Conservation (phyloP, 192 early-diverging fungal genomes). For the Coemansia sp. region DNA sequence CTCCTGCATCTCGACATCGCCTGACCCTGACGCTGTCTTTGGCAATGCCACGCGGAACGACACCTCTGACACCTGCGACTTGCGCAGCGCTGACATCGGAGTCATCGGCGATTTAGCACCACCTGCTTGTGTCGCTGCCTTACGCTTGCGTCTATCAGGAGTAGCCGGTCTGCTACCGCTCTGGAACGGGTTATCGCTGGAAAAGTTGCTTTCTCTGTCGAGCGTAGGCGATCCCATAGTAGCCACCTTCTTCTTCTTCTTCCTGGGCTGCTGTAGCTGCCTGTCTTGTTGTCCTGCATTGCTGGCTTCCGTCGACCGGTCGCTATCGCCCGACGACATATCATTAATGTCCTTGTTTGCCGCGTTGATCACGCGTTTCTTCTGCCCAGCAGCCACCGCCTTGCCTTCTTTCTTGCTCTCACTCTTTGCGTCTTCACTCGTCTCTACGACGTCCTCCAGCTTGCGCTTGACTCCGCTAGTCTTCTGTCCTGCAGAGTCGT, state of each 20-base stretch:
- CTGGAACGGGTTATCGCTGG: slow-evolving; percentile 55
- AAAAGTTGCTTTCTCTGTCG: slow-evolving; percentile 20
- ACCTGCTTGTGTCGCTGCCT: neutral
- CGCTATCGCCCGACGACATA: neutral
- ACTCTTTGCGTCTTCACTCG: neutral
- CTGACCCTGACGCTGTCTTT: neutral
- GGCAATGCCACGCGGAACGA: slow-evolving; percentile 42
- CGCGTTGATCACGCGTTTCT: neutral
- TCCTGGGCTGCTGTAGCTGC: neutral
- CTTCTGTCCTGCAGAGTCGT: neutral
- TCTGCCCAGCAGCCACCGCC: neutral
- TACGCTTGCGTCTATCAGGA: slow-evolving; percentile 37
- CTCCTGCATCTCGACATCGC: slow-evolving; percentile 1
- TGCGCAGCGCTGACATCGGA: slow-evolving; percentile 48
- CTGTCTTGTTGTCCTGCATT: neutral
- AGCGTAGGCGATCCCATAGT: neutral
- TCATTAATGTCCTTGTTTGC: neutral
- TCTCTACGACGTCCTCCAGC: slow-evolving; percentile 26
- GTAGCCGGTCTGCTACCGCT: slow-evolving; percentile 51
- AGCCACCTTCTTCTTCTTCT: neutral
- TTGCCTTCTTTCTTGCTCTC: neutral
- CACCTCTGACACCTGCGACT: slow-evolving; percentile 47
- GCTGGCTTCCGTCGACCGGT: neutral
- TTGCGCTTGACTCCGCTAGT: slow-evolving; percentile 36
- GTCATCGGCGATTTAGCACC: slow-evolving; percentile 8